These are phyloP conservation scores for Dissophora globulifera DNA, from an alignment of 192 early-diverging fungal species.

Conservation along the genomic window DNA sequence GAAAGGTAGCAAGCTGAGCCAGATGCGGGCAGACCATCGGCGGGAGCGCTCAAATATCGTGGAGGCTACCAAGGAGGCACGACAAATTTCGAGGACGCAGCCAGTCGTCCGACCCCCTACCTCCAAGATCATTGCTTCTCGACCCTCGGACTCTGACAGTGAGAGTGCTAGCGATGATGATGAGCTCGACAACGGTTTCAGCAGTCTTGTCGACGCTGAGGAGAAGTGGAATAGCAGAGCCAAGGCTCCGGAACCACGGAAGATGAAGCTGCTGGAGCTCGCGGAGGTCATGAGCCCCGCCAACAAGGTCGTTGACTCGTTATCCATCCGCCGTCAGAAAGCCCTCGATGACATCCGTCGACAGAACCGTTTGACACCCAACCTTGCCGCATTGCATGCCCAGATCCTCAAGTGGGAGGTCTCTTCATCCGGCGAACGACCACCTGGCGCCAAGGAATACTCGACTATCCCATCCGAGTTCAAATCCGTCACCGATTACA, in stretches of 20 bases:
- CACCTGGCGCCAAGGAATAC: constrained; percentile 57
- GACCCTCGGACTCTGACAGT: constrained; percentile 13
- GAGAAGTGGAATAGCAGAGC: constrained; percentile 42
- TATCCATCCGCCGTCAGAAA: constrained; percentile 9
- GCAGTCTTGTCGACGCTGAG: constrained; percentile 42
- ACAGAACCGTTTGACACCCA: constrained; percentile 60
- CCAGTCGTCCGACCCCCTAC: background rate
- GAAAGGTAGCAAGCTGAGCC: constrained; percentile 52
- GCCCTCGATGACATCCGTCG: constrained; percentile 54
- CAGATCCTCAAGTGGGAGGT: constrained; percentile 72
- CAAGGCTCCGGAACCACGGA: constrained; percentile 45
- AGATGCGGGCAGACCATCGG: constrained; percentile 32
- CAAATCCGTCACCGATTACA: constrained; percentile 67
- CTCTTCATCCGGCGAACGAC: constrained; percentile 61
- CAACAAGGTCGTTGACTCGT: constrained; percentile 19
- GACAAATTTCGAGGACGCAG: constrained; percentile 12
- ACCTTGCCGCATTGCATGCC: constrained; percentile 66
- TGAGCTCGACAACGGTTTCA: constrained; percentile 34
- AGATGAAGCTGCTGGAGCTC: constrained; percentile 58
- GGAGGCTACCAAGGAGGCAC: constrained; percentile 29
- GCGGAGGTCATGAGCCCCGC: constrained; percentile 19
- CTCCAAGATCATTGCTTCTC: no score
- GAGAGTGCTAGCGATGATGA: constrained; percentile 45
- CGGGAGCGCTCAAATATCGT: constrained; percentile 31
- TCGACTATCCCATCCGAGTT: constrained; percentile 70